Evolutionary conservation across 2,329 filamentous ascomycete genomes (phyloP).

Genomic region (Aspergillus uvarum): DNA sequence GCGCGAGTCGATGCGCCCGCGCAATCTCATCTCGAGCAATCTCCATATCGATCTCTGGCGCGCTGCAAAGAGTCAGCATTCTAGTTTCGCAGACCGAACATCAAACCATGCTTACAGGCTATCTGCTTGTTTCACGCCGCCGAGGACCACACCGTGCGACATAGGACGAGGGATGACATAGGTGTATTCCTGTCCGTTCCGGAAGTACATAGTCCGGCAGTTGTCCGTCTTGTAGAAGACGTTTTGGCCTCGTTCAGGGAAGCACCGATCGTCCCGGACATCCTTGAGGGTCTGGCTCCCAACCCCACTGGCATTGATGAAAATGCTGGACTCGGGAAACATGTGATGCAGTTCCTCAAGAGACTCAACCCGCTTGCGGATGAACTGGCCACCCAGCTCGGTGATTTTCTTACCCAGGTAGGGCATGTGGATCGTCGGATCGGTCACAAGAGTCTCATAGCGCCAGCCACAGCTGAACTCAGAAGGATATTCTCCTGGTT

Average conservation of each 20-base stretch:
- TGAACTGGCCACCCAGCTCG: conserved; percentile 34
- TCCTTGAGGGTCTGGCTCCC: conserved; percentile 37
- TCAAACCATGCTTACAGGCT: conserved; percentile 26
- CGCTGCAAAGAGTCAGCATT: conserved; percentile 21
- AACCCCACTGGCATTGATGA: conserved; percentile 42
- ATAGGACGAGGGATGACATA: conserved; percentile 40
- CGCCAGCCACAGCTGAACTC: conserved; percentile 36
- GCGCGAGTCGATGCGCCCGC: conserved; percentile 40
- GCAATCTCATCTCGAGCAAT: conserved; percentile 41
- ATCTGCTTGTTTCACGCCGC: conserved; percentile 37
- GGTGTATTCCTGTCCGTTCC: conserved; percentile 40
- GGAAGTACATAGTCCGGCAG: conserved; percentile 35
- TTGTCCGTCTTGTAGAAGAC: conserved; percentile 35
- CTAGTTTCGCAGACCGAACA: background rate
- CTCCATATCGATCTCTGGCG: conserved; percentile 36
- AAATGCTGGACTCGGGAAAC: conserved; percentile 37
- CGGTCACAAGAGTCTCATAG: conserved; percentile 39
- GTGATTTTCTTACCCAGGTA: conserved; percentile 32
- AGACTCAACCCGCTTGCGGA: conserved; percentile 35
- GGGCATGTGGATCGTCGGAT: conserved; percentile 40
- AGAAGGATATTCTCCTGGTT: conserved; percentile 32
- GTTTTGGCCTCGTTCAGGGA: conserved; percentile 40
- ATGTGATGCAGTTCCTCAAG: conserved; percentile 35
- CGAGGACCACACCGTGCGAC: conserved; percentile 35
- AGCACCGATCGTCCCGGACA: conserved; percentile 37